Base-by-base conservation (phyloP, 2,329 filamentous ascomycete genomes). In the Ilyonectria sp. region DNA sequence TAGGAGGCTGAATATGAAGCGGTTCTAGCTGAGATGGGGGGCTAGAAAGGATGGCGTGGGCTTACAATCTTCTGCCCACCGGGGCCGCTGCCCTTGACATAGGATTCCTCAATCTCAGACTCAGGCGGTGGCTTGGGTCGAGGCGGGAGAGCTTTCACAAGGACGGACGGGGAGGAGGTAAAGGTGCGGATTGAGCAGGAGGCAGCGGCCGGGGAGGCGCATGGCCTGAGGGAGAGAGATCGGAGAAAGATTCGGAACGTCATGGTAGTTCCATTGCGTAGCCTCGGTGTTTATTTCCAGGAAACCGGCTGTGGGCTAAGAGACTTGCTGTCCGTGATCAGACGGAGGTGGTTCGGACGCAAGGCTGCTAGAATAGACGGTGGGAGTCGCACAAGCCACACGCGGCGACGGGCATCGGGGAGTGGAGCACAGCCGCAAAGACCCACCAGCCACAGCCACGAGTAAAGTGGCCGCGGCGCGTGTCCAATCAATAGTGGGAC, bases 1-100 rank as follows among this genome's bases (percentile, higher is more conserved):
- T 10, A 10, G 35, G 26, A n/a, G 26, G 19, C 40, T 13, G n/a
- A 9, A 9, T 33, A 26, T 13, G 47, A 26, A 55, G n/a, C 26
- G 33, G 53, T 47, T 63, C 40, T 37, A 46, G 50, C 44, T 57
- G 21, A 31, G 13, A 43, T 17, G 15, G 17, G 43, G 10, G 54
- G 35, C 17, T 21, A 13, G 17, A 55, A 1, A 50, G 46, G 9
- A 63, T 60, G 31, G 40, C 8, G 4, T 49, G 17, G 13, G 79
- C 84, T 60, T 82, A 94, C 92, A 83, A 98, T 98, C 80, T 98
- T 98, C 79, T 99, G 96, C 0, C 96, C 96, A 26, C 96, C 96
- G 0, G 96, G 95, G 1, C 96, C 96, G 74, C 90, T 93, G 75
- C 96, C 96, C 79, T 96, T 97, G 68, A 99, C 86, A 82, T 97